phyloP scores from a whole-genome alignment of 2,329 filamentous ascomycete species.

The Clarireedia paspali region DNA sequence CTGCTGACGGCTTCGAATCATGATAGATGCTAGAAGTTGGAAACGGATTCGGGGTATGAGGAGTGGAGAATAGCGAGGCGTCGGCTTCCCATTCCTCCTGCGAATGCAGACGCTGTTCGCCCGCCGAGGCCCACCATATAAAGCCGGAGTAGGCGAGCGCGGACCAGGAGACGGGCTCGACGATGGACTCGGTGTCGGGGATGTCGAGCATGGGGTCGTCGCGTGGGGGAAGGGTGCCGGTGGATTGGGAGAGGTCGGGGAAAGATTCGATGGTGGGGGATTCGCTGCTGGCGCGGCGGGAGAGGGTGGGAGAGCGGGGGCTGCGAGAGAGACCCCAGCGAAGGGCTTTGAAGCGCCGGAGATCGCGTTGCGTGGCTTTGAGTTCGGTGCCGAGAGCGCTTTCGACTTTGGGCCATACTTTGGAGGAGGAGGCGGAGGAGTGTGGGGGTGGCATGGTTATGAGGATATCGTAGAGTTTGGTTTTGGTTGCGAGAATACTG shows the following conservation, averaged over 20 bases:
- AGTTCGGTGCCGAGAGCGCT: conserved; percentile 53
- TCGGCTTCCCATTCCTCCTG: conserved; percentile 53
- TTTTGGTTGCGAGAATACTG: conserved; percentile 81
- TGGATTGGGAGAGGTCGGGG: conserved; percentile 16
- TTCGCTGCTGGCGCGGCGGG: conserved; percentile 8
- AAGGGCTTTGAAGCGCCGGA: conserved; percentile 69
- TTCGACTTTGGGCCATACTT: conserved; percentile 70
- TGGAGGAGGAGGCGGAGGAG: conserved; percentile 48
- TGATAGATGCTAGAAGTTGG: conserved; percentile 25
- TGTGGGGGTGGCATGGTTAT: conserved; percentile 68
- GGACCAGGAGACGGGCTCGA: conserved; percentile 61
- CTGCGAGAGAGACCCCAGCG: conserved; percentile 50
- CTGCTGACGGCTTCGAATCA: conserved; percentile 25
- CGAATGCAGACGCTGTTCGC: conserved; percentile 58
- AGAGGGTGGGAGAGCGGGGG: conserved; percentile 13
- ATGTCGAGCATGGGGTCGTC: conserved; percentile 38
- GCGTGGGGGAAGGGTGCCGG: conserved; percentile 21
- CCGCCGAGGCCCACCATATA: conserved; percentile 86
- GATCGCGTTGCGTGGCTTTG: conserved; percentile 84
- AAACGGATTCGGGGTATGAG: conserved; percentile 2
- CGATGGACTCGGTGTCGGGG: conserved; percentile 43
- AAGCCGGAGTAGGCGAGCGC: conserved; percentile 74
- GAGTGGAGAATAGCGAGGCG: conserved; percentile 40
- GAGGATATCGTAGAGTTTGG: conserved; percentile 80
- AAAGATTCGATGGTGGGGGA: conserved; percentile 15